These are phyloP conservation scores for Sporodiniella umbellata DNA, from an alignment of 371 early-diverging fungal species.

Conservation along the genomic window DNA sequence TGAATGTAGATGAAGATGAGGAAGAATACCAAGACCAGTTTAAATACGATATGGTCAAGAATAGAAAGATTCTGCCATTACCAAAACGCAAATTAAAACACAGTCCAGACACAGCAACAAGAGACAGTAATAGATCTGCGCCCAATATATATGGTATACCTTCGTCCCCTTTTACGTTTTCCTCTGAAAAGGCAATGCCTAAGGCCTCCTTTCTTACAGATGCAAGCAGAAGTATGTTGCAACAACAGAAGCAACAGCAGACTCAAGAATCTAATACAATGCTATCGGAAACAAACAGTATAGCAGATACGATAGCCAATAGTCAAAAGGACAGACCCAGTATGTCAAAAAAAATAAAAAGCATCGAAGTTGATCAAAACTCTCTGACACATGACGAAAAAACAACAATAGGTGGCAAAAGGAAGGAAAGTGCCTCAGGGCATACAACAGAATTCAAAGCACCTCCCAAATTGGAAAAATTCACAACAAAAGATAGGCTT, in stretches of 20 bases:
- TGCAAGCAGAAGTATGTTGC: background rate
- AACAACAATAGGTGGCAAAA: constrained; percentile 7
- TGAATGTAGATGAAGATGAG: background rate
- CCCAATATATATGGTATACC: background rate
- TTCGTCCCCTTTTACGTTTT: background rate
- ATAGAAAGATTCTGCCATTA: constrained; percentile 21
- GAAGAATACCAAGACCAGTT: background rate
- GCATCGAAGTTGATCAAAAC: background rate
- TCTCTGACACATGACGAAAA: constrained; percentile 1
- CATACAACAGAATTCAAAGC: background rate
- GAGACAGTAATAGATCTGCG: background rate
- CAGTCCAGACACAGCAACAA: background rate
- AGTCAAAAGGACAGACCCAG: background rate
- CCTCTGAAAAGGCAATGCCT: background rate
- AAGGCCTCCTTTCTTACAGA: background rate
- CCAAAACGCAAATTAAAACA: constrained; percentile 11
- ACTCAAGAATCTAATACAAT: constrained; percentile 1
- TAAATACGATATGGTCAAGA: background rate
- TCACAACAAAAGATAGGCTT: background rate
- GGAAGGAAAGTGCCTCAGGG: background rate
- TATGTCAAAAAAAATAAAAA: constrained; percentile 27
- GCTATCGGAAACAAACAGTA: background rate
- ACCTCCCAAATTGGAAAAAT: background rate
- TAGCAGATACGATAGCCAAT: background rate
- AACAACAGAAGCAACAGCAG: background rate